These are phyloP conservation scores for Lepidium campestre DNA, from an alignment of 441 rosid species.

Conservation along the genomic window DNA sequence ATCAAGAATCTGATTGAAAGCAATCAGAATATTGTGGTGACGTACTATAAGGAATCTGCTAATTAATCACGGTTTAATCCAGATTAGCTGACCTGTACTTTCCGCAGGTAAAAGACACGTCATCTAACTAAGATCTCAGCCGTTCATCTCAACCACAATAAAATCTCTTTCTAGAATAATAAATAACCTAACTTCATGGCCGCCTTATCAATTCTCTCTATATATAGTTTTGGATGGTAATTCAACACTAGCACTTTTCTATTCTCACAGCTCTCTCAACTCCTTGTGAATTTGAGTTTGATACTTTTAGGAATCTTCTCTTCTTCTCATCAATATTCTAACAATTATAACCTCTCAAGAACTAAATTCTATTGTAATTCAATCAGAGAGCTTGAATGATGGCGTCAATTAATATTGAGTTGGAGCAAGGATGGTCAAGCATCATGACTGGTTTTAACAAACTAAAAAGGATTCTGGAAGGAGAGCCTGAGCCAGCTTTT, in stretches of 20 bases:
- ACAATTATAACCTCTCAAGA: background rate
- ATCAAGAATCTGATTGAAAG: background rate
- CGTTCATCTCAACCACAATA: background rate
- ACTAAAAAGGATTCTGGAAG: conserved; percentile 68
- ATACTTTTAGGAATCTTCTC: too few relatives aligned
- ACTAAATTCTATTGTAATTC: background rate
- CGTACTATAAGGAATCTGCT: too few relatives aligned
- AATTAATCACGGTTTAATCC: background rate
- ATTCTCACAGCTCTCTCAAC: too few relatives aligned
- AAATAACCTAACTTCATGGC: too few relatives aligned
- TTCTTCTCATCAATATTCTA: too few relatives aligned
- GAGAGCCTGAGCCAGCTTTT: conserved; percentile 43
- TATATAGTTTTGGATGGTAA: too few relatives aligned
- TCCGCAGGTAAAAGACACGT: conserved; percentile 22
- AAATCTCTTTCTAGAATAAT: too few relatives aligned
- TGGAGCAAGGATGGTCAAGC: conserved; percentile 74
- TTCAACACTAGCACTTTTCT: too few relatives aligned
- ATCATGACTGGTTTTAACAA: conserved; percentile 66
- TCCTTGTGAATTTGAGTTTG: too few relatives aligned
- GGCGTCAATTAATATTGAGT: conserved; percentile 38
- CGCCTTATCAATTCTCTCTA: too few relatives aligned
- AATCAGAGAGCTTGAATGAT: background rate
- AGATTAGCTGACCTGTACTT: conserved; percentile 25
- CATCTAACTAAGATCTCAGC: conserved; percentile 15
- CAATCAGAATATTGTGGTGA: too few relatives aligned